These are phyloP conservation scores for Kwoniella pini DNA, from an alignment of 768 basidiomycete genomes.

Conservation along the genomic window DNA sequence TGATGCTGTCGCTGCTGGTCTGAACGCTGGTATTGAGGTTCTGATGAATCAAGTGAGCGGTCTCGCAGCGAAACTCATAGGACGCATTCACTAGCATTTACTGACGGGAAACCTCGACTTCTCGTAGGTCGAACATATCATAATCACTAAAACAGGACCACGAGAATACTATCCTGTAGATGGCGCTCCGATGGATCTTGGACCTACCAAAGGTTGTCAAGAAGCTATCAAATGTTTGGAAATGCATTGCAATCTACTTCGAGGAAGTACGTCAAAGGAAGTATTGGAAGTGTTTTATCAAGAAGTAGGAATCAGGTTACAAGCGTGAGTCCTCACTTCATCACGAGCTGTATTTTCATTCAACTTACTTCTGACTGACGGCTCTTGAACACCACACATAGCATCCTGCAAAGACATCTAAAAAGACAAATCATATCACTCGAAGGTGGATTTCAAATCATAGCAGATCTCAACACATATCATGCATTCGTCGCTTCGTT, in stretches of 20 bases:
- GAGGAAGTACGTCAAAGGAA: slow-evolving; percentile 91
- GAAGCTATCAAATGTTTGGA: slow-evolving; percentile 87
- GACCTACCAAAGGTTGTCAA: slow-evolving; percentile 81
- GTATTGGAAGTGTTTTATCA: slow-evolving; percentile 97
- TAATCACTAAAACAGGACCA: slow-evolving; percentile 74
- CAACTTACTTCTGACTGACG: too few relatives aligned
- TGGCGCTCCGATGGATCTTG: slow-evolving; percentile 73
- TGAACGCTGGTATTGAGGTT: slow-evolving; percentile 94
- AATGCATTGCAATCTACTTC: slow-evolving; percentile 84
- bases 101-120: too few relatives aligned
- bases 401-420: slow-evolving; percentile 93
- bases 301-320: slow-evolving; percentile 88
- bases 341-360: neutral
- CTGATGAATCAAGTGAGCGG: slow-evolving; percentile 84
- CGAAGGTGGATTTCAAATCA: slow-evolving; percentile 89
- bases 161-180: slow-evolving; percentile 90
- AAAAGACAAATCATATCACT: slow-evolving; percentile 96
- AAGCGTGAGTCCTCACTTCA: slow-evolving; percentile 62
- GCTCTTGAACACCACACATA: too few relatives aligned
- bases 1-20: slow-evolving; percentile 85
- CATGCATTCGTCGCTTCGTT: slow-evolving; percentile 83
- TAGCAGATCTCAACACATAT: slow-evolving; percentile 93
- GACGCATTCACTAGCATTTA: too few relatives aligned
- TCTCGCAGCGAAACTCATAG: too few relatives aligned
- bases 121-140: slow-evolving; percentile 90